Conservation (phyloP, 345 rosid species). For the Streptanthus diversifolius region DNA sequence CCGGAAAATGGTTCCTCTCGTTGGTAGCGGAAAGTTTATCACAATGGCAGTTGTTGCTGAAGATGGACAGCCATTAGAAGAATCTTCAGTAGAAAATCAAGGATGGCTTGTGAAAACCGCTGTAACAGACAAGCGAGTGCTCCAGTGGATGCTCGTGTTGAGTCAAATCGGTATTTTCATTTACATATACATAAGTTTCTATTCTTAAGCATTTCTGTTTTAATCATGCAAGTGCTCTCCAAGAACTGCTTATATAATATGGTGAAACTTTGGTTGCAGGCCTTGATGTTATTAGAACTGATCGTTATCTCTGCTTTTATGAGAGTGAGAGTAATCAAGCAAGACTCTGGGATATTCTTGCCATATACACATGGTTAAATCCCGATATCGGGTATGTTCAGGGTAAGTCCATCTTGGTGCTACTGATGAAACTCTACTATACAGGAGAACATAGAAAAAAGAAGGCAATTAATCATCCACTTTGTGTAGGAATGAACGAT, state of each 20-base stretch:
- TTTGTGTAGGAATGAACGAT: constrained; percentile 79
- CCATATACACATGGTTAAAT: constrained; percentile 81
- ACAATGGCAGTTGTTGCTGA: constrained; percentile 59
- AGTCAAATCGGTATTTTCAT: constrained; percentile 70
- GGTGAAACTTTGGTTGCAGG: constrained; percentile 42
- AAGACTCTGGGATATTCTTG: constrained; percentile 81
- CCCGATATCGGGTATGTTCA: constrained; percentile 87
- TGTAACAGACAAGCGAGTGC: constrained; percentile 55
- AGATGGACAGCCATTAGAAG: constrained; percentile 58
- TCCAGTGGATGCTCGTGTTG: constrained; percentile 74
- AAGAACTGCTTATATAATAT: neutral
- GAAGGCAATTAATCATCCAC: neutral
- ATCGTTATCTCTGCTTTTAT: constrained; percentile 73
- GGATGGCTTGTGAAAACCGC: constrained; percentile 37
- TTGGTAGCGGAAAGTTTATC: constrained; percentile 75
- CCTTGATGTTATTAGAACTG: constrained; percentile 89
- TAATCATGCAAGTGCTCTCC: neutral
- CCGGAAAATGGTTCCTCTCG: constrained; percentile 59
- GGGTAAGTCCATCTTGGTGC: constrained; percentile 42
- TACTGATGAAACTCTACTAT: neutral
- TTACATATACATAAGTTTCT: neutral
- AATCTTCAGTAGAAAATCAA: constrained; percentile 32
- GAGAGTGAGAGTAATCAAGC: constrained; percentile 68
- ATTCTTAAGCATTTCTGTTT: neutral
- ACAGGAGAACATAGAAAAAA: neutral